A percentile compares a stretch with the other conserved stretches of the same genome.
phyloP scores from a whole-genome alignment of 2,329 filamentous ascomycete species.

The Zymoseptoria tritici region DNA sequence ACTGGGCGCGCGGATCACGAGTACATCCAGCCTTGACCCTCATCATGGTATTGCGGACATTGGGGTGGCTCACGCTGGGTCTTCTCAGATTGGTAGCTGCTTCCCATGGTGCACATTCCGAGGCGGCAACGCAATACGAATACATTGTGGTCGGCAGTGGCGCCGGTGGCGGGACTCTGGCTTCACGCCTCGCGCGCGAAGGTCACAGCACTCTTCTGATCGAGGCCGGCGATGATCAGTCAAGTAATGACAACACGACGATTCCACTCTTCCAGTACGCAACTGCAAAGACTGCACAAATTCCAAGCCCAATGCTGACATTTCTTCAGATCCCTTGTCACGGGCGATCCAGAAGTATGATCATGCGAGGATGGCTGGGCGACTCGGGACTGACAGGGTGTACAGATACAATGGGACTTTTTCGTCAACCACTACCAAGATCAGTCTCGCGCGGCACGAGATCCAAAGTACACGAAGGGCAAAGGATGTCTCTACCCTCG shows the following conservation, averaged over 20 bases:
- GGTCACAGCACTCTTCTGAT: conserved; percentile 54
- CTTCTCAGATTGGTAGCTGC: background rate
- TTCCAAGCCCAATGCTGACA: background rate
- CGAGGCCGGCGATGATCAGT: conserved; percentile 53
- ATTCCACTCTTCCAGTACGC: conserved; percentile 43
- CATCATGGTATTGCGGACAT: background rate
- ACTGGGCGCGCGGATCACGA: background rate
- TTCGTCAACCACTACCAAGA: conserved; percentile 54
- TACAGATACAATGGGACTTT: conserved; percentile 35
- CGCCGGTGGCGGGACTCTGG: conserved; percentile 52
- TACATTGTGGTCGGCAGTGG: conserved; percentile 56
- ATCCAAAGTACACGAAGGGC: conserved; percentile 47
- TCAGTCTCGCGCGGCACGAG: conserved; percentile 44
- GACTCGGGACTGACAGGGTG: background rate
- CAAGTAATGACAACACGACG: conserved; percentile 43
- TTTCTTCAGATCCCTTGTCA: background rate
- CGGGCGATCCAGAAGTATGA: background rate
- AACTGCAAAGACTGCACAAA: background rate
- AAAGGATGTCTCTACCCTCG: conserved; percentile 53
- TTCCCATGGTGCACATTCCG: background rate
- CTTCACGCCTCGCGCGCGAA: conserved; percentile 49
- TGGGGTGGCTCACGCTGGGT: background rate
- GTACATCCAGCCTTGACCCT: background rate
- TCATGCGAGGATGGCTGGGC: background rate
- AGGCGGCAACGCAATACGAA: conserved; percentile 30